A percentile compares a stretch with the other conserved stretches of the same genome.
phyloP scores from a whole-genome alignment of 176 grass and related monocot genomes.

The Echinochloa phyllopogon region DNA sequence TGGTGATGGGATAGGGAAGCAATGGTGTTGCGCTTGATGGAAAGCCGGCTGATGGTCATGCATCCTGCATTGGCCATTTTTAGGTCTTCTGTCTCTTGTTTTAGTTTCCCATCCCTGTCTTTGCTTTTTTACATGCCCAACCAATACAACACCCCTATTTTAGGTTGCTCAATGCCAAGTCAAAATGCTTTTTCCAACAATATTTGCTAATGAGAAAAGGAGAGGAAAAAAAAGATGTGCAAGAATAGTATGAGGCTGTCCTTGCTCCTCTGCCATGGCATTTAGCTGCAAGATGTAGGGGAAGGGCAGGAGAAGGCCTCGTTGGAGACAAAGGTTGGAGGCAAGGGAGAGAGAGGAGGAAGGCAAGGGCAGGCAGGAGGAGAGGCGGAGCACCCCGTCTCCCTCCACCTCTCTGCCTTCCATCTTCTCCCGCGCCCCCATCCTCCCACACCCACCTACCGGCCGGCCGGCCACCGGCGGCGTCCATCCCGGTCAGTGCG shows the following conservation, averaged over 20 bases:
- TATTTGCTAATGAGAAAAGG: neutral
- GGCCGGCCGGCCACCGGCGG: neutral
- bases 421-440: neutral
- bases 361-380: constrained; percentile 15
- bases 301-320: neutral
- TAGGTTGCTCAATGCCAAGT: constrained; percentile 25
- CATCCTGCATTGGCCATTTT: constrained; percentile 28
- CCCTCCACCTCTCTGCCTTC: constrained; percentile 45
- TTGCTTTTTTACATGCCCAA: constrained; percentile 4
- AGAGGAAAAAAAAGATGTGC: neutral
- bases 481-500: neutral
- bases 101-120: neutral
- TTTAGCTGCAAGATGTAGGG: constrained; percentile 30
- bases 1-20: neutral
- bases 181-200: constrained; percentile 9
- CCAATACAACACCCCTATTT: constrained; percentile 33
- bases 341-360: constrained; percentile 35
- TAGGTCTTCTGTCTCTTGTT: neutral
- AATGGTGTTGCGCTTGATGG: neutral
- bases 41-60: constrained; percentile 2
- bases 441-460: constrained; percentile 1
- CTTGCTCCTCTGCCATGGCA: constrained; percentile 31
- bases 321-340: constrained; percentile 22
- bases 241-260: constrained; percentile 60
- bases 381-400: constrained; percentile 40